phyloP scores from a whole-genome alignment of 1,284 basidiomycete species.

The Apiotrichum gamsii region DNA sequence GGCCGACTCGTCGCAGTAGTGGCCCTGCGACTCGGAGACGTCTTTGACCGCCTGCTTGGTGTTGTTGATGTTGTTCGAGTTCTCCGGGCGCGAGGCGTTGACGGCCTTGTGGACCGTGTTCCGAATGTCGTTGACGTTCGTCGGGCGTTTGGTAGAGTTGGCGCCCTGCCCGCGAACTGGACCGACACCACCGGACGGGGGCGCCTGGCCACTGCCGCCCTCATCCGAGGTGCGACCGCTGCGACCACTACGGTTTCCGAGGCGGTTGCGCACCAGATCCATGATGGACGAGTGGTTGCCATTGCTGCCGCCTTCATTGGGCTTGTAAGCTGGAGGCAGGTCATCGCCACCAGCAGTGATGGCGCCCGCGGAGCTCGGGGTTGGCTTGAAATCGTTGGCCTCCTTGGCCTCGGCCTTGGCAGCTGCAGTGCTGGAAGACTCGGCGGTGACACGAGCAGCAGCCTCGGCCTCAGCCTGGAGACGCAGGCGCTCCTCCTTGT shows the following conservation, averaged over 20 bases:
- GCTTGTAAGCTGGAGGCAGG: too few relatives aligned
- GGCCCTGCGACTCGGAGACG: slow-evolving; percentile 67
- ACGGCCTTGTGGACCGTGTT: slow-evolving; percentile 60
- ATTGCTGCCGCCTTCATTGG: too few relatives aligned
- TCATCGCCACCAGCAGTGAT: too few relatives aligned
- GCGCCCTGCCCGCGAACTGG: not conserved
- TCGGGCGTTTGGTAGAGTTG: slow-evolving; percentile 21
- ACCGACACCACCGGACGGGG: not conserved
- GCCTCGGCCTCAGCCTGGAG: slow-evolving; percentile 46
- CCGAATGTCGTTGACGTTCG: slow-evolving; percentile 27
- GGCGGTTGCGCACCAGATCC: slow-evolving; percentile 1
- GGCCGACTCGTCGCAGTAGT: slow-evolving; percentile 76
- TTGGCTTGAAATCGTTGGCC: too few relatives aligned
- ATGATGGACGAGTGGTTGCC: slow-evolving; percentile 1
- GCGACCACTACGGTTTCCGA: not conserved
- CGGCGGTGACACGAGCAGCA: not conserved
- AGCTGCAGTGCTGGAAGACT: too few relatives aligned
- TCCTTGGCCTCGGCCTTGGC: too few relatives aligned
- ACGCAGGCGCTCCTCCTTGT: slow-evolving; percentile 65
- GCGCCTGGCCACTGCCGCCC: not conserved
- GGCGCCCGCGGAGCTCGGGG: too few relatives aligned
- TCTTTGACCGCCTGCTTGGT: slow-evolving; percentile 63
- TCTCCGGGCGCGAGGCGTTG: slow-evolving; percentile 64
- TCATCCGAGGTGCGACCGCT: not conserved
- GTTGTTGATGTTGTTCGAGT: slow-evolving; percentile 49